These are phyloP conservation scores for Lentinula novae-zelandiae DNA, from an alignment of 1,284 basidiomycete genomes.

Conservation along the genomic window DNA sequence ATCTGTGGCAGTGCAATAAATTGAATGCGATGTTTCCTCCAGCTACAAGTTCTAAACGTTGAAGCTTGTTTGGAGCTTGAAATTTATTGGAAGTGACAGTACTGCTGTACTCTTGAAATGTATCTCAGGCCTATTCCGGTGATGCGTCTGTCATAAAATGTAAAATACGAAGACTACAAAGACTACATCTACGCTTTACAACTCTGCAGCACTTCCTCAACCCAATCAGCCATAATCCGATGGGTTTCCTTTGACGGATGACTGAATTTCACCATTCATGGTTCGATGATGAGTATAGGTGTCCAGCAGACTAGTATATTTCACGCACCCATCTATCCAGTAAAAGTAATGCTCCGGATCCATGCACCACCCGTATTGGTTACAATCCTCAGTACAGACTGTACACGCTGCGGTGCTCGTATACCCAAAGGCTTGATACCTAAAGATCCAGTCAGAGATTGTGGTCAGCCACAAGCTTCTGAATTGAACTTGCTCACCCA, in stretches of 20 bases:
- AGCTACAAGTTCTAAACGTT: no score
- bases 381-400: constrained; percentile 10
- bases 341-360: constrained; percentile 40
- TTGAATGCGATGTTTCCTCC: no score
- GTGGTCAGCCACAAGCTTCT: not conserved
- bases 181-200: not conserved
- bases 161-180: not conserved
- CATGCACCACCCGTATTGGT: constrained; percentile 18
- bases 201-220: constrained; percentile 26
- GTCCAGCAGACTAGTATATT: not conserved
- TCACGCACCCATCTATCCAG: constrained; percentile 34
- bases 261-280: constrained; percentile 18
- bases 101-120: no score
- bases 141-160: no score
- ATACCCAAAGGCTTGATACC: constrained; percentile 35
- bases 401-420: constrained; percentile 26
- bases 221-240: constrained; percentile 42
- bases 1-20: no score
- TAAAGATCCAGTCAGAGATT: not conserved
- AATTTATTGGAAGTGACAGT: no score
- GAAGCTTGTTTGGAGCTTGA: no score
- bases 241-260: constrained; percentile 38
- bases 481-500: constrained; percentile 9
- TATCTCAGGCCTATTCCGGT: no score
- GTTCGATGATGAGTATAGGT: not conserved